phyloP scores from a whole-genome alignment of 306 rosid genomes.

The Begonia loranthoides region DNA sequence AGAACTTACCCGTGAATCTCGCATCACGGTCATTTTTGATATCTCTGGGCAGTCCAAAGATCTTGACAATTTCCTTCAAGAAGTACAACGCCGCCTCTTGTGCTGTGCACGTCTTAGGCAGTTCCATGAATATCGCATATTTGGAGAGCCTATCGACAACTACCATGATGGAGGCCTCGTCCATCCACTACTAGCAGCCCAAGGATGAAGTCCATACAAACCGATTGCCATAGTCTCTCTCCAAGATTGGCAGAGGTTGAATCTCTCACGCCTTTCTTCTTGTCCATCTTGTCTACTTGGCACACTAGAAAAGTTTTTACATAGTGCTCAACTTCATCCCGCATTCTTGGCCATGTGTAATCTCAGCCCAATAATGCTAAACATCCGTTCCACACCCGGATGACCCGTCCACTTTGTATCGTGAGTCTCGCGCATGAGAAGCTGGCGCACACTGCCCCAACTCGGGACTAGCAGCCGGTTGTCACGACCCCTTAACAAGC shows the following conservation, averaged over 20 bases:
- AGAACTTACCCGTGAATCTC: constrained; percentile 1
- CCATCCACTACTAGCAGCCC: no score
- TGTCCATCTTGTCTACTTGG: not conserved
- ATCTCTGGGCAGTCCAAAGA: no score
- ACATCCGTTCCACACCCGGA: not conserved
- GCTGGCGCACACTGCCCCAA: not conserved
- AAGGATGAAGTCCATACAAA: no score
- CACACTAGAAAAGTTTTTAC: constrained; percentile 2
- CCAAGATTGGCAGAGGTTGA: no score
- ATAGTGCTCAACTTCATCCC: not conserved
- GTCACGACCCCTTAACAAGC: not conserved
- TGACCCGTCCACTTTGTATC: not conserved
- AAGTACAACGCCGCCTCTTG: not conserved
- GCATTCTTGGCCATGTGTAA: no score
- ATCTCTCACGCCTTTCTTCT: not conserved
- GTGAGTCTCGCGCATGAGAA: not conserved
- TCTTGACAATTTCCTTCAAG: not conserved
- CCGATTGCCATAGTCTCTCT: no score
- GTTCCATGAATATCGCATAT: not conserved
- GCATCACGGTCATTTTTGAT: not conserved
- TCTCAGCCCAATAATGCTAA: not conserved
- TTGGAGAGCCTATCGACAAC: not conserved
- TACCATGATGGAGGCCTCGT: no score
- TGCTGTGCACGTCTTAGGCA: not conserved
- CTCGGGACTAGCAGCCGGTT: not conserved